Percentiles rank a stretch among this genome's conserved stretches.
Conservation (phyloP, 2,329 filamentous ascomycete species). For the Hymenoscyphus infarciens region DNA sequence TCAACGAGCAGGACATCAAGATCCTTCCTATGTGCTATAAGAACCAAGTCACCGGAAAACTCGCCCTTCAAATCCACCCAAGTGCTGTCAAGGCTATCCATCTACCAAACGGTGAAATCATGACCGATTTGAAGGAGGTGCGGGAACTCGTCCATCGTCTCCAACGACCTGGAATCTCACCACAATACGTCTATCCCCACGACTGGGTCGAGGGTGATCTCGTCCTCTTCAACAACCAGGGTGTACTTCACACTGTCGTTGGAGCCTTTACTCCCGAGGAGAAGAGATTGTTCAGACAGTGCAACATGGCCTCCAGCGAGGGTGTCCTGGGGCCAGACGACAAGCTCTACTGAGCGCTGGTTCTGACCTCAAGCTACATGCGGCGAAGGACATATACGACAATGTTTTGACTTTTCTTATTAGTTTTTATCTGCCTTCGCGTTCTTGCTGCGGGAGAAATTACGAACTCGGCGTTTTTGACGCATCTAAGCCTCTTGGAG, state of each 20-base stretch:
- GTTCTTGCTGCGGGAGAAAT: slow-evolving; percentile 19
- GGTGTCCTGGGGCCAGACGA: slow-evolving; percentile 34
- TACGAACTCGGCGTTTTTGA: slow-evolving; percentile 36
- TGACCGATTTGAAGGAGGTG: slow-evolving; percentile 65
- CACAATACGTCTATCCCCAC: slow-evolving; percentile 65
- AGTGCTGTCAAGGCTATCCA: slow-evolving; percentile 68
- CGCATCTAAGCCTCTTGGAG: slow-evolving; percentile 35
- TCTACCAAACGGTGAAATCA: slow-evolving; percentile 59
- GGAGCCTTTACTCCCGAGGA: slow-evolving; percentile 72
- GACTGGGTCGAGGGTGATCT: slow-evolving; percentile 76
- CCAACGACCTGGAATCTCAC: slow-evolving; percentile 69
- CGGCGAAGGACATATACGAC: neutral
- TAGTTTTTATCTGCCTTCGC: neutral
- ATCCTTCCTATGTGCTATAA: slow-evolving; percentile 74
- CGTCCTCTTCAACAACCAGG: slow-evolving; percentile 76
- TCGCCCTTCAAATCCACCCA: slow-evolving; percentile 72
- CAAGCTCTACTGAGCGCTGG: slow-evolving; percentile 31
- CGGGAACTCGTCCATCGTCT: slow-evolving; percentile 67
- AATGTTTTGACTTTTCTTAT: slow-evolving; percentile 9
- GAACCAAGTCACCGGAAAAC: slow-evolving; percentile 65
- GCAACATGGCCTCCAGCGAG: slow-evolving; percentile 68
- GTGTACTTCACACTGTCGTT: slow-evolving; percentile 70
- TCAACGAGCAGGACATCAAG: slow-evolving; percentile 65
- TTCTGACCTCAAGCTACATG: neutral
- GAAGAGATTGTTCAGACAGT: slow-evolving; percentile 72